Conservation (phyloP, 1,284 basidiomycete genomes). For the Trametes pubescens region DNA sequence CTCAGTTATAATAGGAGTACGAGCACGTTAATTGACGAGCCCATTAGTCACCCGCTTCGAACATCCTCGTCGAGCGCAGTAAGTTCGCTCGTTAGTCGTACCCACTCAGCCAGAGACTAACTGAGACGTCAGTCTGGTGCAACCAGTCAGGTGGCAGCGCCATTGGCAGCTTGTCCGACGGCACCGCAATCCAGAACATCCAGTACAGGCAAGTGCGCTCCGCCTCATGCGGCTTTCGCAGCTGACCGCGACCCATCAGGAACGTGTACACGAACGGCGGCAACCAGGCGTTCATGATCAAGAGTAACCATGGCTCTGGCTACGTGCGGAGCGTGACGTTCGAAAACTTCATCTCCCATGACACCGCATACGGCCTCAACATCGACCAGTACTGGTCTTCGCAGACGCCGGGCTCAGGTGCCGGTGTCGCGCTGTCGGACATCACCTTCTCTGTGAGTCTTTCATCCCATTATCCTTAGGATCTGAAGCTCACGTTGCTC, state of each 20-base stretch:
- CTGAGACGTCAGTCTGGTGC: constrained; percentile 42
- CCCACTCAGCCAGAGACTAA: neutral
- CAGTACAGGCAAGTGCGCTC: constrained; percentile 35
- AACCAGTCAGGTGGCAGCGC: constrained; percentile 48
- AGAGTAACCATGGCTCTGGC: constrained; percentile 46
- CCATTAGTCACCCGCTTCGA: constrained; percentile 41
- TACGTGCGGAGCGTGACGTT: constrained; percentile 45
- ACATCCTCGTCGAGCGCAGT: constrained; percentile 46
- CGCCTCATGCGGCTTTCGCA: too few relatives aligned
- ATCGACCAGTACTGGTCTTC: constrained; percentile 46
- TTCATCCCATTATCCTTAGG: neutral
- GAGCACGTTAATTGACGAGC: neutral
- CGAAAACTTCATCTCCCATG: constrained; percentile 44
- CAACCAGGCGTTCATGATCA: constrained; percentile 49
- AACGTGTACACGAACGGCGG: constrained; percentile 47
- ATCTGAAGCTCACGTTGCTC: neutral
- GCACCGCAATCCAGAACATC: constrained; percentile 45
- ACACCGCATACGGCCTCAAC: constrained; percentile 45
- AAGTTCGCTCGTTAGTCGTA: neutral
- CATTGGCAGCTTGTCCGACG: constrained; percentile 45
- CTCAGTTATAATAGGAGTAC: too few relatives aligned
- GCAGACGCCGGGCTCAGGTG: constrained; percentile 34
- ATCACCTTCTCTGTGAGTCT: constrained; percentile 41
- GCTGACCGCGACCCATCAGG: constrained; percentile 7
- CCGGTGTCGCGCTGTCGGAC: constrained; percentile 42